Evolutionary conservation across 164 flowering plant species (phyloP).

Genomic region (Vitis riparia): DNA sequence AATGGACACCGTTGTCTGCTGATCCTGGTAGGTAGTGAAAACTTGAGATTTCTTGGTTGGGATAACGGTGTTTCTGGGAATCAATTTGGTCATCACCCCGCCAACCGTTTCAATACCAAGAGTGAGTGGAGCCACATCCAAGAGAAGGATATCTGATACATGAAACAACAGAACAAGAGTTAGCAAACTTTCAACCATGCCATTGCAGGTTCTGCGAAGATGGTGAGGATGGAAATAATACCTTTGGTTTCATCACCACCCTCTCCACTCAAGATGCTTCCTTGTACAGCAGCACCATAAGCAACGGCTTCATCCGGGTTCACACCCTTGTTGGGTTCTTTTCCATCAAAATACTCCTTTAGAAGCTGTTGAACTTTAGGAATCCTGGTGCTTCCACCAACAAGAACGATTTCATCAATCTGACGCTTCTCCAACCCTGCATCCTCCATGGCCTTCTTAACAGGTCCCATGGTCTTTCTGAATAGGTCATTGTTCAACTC

Average conservation of each 20-base stretch:
- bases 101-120: slow-evolving; percentile 45
- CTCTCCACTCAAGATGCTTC: slow-evolving; percentile 36
- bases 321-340: slow-evolving; percentile 39
- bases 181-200: neutral
- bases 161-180: neutral
- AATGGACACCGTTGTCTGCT: slow-evolving; percentile 44
- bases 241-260: slow-evolving; percentile 37
- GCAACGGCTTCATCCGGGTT: slow-evolving; percentile 49
- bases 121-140: slow-evolving; percentile 40
- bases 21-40: slow-evolving; percentile 45
- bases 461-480: slow-evolving; percentile 38
- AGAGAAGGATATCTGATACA: slow-evolving; percentile 28
- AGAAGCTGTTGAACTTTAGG: slow-evolving; percentile 41
- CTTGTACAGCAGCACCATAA: slow-evolving; percentile 47
- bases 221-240: neutral
- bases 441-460: slow-evolving; percentile 38
- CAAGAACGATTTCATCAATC: slow-evolving; percentile 35
- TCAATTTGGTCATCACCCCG: slow-evolving; percentile 53
- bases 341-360: slow-evolving; percentile 38
- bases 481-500: slow-evolving; percentile 38
- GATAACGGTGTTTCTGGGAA: slow-evolving; percentile 48
- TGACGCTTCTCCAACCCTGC: slow-evolving; percentile 31
- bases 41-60: slow-evolving; percentile 45
- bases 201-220: neutral
- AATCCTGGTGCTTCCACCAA: slow-evolving; percentile 42